Percentiles rank a stretch among this genome's conserved stretches.
Conservation (phyloP, 2,329 filamentous ascomycete species). For the Fusarium ambrosium region DNA sequence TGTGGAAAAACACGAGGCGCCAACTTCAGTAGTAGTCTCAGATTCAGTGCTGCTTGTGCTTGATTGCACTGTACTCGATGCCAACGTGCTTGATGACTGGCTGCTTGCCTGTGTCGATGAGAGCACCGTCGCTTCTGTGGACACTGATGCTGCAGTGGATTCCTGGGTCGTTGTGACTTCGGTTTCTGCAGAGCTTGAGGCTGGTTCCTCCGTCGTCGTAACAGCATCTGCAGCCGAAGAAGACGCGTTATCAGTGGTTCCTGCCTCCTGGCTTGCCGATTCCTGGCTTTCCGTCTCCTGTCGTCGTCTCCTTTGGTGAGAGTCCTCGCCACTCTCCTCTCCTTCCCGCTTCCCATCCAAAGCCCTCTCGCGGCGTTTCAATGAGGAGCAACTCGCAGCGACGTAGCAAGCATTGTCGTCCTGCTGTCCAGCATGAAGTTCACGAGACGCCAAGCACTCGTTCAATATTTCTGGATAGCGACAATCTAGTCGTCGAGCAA, state of each 20-base stretch:
- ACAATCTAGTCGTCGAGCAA: not conserved
- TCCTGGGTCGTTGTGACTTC: not conserved
- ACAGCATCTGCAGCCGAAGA: not conserved
- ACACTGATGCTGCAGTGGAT: not conserved
- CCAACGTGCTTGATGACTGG: not conserved
- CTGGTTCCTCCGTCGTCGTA: not conserved
- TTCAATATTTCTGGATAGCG: not conserved
- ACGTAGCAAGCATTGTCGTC: not conserved
- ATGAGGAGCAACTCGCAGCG: not conserved
- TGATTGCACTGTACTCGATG: not conserved
- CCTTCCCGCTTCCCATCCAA: not conserved
- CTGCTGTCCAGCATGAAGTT: not conserved
- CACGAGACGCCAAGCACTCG: not conserved
- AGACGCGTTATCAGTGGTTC: not conserved
- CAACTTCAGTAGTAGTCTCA: not conserved
- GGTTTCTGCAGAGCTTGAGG: not conserved
- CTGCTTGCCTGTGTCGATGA: not conserved
- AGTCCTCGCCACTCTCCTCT: not conserved
- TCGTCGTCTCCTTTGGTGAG: not conserved
- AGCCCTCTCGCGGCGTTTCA: not conserved
- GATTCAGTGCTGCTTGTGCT: not conserved
- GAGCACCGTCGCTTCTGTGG: not conserved
- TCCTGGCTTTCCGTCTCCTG: not conserved
- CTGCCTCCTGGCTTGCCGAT: not conserved
- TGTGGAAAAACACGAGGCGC: not conserved